Evolutionary conservation across 2,329 filamentous ascomycete genomes (phyloP).

Genomic region (Hirsutella thompsonii): DNA sequence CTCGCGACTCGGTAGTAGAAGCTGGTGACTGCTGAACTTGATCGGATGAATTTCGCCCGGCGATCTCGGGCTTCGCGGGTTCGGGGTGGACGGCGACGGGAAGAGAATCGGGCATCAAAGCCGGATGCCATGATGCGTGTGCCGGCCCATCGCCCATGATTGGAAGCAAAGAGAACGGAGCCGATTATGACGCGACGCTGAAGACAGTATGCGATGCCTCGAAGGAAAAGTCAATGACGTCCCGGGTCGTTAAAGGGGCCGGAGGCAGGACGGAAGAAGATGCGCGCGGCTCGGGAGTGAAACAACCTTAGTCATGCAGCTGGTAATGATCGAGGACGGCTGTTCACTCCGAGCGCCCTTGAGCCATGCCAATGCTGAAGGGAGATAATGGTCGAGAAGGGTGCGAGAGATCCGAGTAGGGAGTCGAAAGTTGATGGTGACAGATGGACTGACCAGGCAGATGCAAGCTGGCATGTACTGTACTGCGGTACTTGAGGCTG

Average conservation of each 20-base stretch:
- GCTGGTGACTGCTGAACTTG: constrained; percentile 2
- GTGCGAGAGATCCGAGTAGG: neutral
- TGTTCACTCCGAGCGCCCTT: constrained; percentile 6
- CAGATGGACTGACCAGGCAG: constrained; percentile 6
- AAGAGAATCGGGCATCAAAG: constrained; percentile 22
- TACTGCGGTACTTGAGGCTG: neutral
- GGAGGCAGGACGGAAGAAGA: neutral
- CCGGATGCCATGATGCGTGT: constrained; percentile 26
- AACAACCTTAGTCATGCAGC: constrained; percentile 1
- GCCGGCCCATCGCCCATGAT: constrained; percentile 24
- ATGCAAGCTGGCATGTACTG: constrained; percentile 16
- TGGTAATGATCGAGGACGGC: constrained; percentile 2
- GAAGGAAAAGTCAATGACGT: constrained; percentile 1
- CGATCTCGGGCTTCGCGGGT: neutral
- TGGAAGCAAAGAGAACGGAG: constrained; percentile 6
- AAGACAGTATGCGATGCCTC: constrained; percentile 2
- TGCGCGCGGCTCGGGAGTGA: neutral
- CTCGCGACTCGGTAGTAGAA: constrained; percentile 7
- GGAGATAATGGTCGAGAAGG: neutral
- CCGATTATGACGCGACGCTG: constrained; percentile 3
- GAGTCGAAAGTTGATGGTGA: neutral
- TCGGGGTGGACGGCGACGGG: neutral
- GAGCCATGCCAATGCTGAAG: constrained; percentile 7
- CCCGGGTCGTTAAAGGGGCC: neutral
- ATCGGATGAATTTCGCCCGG: constrained; percentile 4